Evolutionary conservation across 345 rosid genomes (phyloP), one percentile per base, ranked within the genome.

Genomic region (Populus ilicifolia): DNA sequence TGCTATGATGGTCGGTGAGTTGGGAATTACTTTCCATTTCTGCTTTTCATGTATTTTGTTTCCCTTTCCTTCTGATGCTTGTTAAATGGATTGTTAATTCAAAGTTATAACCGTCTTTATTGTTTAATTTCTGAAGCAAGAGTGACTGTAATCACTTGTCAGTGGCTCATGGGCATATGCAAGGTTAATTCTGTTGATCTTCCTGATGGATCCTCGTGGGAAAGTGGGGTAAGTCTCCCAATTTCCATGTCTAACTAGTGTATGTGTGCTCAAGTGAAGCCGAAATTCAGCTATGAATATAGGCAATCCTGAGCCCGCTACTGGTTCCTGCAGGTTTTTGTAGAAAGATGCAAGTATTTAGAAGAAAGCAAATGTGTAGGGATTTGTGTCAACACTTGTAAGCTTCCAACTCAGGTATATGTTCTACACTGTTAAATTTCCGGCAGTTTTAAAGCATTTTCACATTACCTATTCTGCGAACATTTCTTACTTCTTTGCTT

Each of bases 321-420:
- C 1, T 16, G 25, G 63, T 69, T 64, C 10, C 38, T 54, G 81
- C 78, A 93, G 99, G 96, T 95, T 81, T 89, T 88, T 38, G 98
- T 94, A 27, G 96, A 93, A 83, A 91, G 85, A 91, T 94, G 99
- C 85, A 86, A 89, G 83, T 94, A 93, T 80, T 80, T 94, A 20
- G 99, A 94, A 82, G 97, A 94, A 84, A 94, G 99, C 87, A 95
- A 91, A 77, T 95, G 99, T 23, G 87, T 91, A 3, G 98, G 98
- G 13, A 82, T 95, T 65, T 93, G 97, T 74, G 80, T 89, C 81
- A 91, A 93, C 79, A 95, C 99, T 8, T 95, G 99, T 76, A 95
- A 93, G 81, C 82, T 91, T 82, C 99, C 99, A 14, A 93, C 98
- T n/a, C 98, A 91, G 98, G 99, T 92, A 35, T 46, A 85, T 80